Evolutionary conservation across 2,329 filamentous ascomycete genomes (phyloP), one percentile per base, ranked within the genome.

Genomic region (Sphaerostilbella broomeana): DNA sequence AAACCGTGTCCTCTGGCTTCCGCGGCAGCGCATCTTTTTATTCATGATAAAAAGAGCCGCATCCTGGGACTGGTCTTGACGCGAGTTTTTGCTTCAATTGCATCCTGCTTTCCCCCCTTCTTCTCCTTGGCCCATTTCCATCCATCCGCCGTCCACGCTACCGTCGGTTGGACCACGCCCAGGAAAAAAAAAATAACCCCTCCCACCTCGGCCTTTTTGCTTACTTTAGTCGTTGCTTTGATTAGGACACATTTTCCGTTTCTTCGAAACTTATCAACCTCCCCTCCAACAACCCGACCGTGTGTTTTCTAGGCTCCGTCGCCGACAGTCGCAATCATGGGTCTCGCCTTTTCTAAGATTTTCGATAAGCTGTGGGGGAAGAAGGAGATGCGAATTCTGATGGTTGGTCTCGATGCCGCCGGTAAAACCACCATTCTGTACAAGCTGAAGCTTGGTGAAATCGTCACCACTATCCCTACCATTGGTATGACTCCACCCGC

Each of bases 351-450:
- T 73, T 97, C 89, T 60, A 95, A 92, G 79, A 68, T 97, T 64
- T 92, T 97, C 69, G 86, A 94, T 66, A 81, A 84, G 74, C 79
- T 97, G 69, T 95, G 87, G 84, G 88, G 90, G 63, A 95, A 95
- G 84, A 97, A 97, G 83, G 92, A 98, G 81, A 98, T 98, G 92
- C 83, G 92, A 77, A 95, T 98, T 75, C 71, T 98, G 70, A 98
- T 98, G 92, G 89, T 98, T 59, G 92, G 92, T 79, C 82, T 98
- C 61, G 92, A 98, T 70, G 92, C 92, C 60, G 92, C 92, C 68
- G 92, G 92, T 84, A 98, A 98, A 81, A 98, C 92, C 62, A 98
- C 92, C 58, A 98, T 98, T 64, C 82, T 98, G 57, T 98, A 98
- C 77, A 98, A 98, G 80, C 82, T 98, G 68, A 98, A 98, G 81